A percentile compares a stretch with the other conserved stretches of the same genome.
These are phyloP conservation scores for Cucurbita argyrosperma DNA, from an alignment of 306 rosid species.

Conservation along the genomic window DNA sequence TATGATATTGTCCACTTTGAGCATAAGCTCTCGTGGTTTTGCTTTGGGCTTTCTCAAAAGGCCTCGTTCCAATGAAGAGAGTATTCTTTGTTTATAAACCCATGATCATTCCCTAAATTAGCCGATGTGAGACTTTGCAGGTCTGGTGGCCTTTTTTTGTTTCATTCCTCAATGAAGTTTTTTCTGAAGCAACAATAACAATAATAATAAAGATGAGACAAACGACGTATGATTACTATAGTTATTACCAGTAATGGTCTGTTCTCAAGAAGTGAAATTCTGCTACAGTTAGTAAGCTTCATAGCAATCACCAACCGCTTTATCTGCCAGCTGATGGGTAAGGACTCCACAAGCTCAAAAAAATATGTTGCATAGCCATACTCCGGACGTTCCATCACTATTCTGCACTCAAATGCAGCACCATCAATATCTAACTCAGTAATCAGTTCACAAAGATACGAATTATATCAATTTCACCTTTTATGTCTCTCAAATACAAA, in stretches of 20 bases:
- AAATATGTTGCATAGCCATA: conserved; percentile 92
- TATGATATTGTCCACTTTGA: no score
- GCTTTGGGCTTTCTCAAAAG: no score
- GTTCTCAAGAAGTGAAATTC: conserved; percentile 72
- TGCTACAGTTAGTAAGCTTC: conserved; percentile 64
- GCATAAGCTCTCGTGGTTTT: no score
- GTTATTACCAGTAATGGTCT: conserved; percentile 47
- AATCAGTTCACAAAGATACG: background rate
- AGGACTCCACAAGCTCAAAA: conserved; percentile 61
- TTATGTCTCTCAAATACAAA: conserved; percentile 77
- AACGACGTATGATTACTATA: background rate
- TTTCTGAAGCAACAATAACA: background rate
- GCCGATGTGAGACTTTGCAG: no score
- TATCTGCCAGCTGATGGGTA: conserved; percentile 75
- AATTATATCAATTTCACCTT: conserved; percentile 34
- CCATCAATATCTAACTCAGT: background rate
- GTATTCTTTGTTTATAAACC: no score
- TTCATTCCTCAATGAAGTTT: background rate
- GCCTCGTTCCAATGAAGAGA: no score
- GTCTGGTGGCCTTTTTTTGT: background rate
- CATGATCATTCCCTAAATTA: no score
- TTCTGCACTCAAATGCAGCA: conserved; percentile 35
- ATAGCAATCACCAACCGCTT: conserved; percentile 76
- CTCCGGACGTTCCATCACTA: conserved; percentile 91
- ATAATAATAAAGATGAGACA: background rate